Evolutionary conservation across 176 grass and related monocot genomes (phyloP), one percentile per base, ranked within the genome.

Genomic region (Avena atlantica): DNA sequence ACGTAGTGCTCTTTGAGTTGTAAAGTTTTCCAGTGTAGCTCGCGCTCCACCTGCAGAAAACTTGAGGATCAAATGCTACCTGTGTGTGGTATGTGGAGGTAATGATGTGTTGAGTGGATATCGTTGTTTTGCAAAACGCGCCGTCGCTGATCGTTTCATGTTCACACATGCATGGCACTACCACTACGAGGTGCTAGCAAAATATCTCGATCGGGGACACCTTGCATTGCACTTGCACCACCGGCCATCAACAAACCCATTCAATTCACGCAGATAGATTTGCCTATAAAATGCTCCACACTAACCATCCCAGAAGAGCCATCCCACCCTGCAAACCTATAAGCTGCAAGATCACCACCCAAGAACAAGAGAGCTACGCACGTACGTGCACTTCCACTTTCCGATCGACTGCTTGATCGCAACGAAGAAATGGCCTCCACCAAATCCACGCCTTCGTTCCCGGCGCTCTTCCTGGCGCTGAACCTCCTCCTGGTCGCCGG

Each of bases 211-310:
- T 7, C 40, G 44, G 25, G 16, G 7, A 2, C 49, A 76, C 79
- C 53, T 48, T 9, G 13, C 67, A 49, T 31, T 34, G 9, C 82
- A 55, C 70, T 31, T 34, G 9, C 82, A 55, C 70, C 69, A 62
- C 56, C 72, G 47, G 42, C 70, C 58, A 48, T 48, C 21, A 29
- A 19, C 21, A 27, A 20, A 65, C 1, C 66, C 78, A n/a, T 3
- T 20, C 7, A 47, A 1, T 2, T 56, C 52, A 66, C 5, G 76
- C 21, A 16, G 42, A 57, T 9, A 19, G 25, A 12, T 57, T 17
- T 42, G 5, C 44, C 70, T 82, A 83, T 83, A 90, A 90, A 90
- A 90, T 87, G 45, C 12, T 17, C 69, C 12, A 4, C 34, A 14
- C 4, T 8, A 52, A 51, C 74, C 74, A 71, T 42, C 0, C 15